phyloP scores from a whole-genome alignment of 2,329 filamentous ascomycete genomes.

The Aspergillus sp. region DNA sequence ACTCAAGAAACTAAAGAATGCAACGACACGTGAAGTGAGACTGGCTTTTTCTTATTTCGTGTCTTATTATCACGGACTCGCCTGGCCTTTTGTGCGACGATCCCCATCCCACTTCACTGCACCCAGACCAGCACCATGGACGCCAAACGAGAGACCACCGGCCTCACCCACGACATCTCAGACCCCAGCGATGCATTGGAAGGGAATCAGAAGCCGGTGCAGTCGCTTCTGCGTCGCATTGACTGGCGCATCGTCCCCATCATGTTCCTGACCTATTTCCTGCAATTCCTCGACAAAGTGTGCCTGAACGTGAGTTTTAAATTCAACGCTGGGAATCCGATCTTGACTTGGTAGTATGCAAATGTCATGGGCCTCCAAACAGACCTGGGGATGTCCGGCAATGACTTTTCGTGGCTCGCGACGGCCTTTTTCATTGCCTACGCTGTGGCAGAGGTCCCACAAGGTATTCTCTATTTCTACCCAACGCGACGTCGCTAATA shows the following conservation, averaged over 20 bases:
- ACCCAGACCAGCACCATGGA: neutral
- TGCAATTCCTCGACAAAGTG: constrained; percentile 66
- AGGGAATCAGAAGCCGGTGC: neutral
- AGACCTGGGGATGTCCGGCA: constrained; percentile 56
- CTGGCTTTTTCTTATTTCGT: too few species aligned
- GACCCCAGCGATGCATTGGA: neutral
- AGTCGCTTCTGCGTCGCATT: constrained; percentile 53
- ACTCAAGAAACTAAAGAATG: too few species aligned
- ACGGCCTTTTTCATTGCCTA: constrained; percentile 65
- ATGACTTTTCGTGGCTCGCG: constrained; percentile 63
- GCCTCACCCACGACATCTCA: neutral
- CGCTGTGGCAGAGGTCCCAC: constrained; percentile 59
- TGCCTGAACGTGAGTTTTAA: neutral
- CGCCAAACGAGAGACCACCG: neutral
- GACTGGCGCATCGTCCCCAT: constrained; percentile 61
- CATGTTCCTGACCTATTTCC: constrained; percentile 62
- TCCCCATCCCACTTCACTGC: neutral
- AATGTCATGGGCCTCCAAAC: constrained; percentile 63
- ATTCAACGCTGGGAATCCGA: neutral
- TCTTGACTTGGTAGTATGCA: constrained; percentile 52
- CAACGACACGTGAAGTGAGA: too few species aligned
- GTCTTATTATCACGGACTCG: too few species aligned
- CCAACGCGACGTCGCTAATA: neutral
- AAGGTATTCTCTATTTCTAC: constrained; percentile 43
- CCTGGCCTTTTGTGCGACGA: neutral